Evolutionary conservation across 257 asterid species (phyloP).

Genomic region (Rauvolfia tetraphylla): DNA sequence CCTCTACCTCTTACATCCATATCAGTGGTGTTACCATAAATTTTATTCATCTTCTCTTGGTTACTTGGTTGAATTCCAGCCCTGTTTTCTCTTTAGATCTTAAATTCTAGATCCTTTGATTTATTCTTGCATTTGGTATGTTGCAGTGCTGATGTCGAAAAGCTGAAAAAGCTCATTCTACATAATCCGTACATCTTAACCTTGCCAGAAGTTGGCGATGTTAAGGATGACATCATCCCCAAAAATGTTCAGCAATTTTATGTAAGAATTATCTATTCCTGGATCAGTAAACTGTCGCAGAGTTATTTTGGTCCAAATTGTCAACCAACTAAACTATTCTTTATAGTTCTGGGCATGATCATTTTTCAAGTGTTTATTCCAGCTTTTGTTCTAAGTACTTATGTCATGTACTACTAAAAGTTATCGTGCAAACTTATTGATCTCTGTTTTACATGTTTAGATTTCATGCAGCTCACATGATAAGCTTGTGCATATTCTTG

Average conservation of each 20-base stretch:
- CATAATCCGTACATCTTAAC: conserved; percentile 88
- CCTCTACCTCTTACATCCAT: too few relatives aligned
- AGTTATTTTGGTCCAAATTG: neutral
- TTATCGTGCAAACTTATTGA: conserved; percentile 13
- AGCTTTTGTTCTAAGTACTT: neutral
- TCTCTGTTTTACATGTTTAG: conserved; percentile 38
- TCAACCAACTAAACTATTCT: neutral
- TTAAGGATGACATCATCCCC: conserved; percentile 82
- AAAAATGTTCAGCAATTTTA: conserved; percentile 84
- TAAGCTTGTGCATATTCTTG: conserved; percentile 76
- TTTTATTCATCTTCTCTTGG: neutral
- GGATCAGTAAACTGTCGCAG: neutral
- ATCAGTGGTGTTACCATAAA: too few relatives aligned
- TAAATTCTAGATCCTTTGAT: neutral
- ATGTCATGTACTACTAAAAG: neutral
- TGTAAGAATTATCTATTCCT: conserved; percentile 46
- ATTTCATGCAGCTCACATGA: conserved; percentile 78
- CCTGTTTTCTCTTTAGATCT: neutral
- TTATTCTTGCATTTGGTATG: conserved; percentile 16
- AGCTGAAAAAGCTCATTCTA: conserved; percentile 83
- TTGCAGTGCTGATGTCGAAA: conserved; percentile 87
- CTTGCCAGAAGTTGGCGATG: conserved; percentile 77
- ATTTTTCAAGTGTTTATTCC: neutral
- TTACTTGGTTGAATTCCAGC: neutral
- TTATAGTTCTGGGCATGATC: neutral